A percentile compares a stretch with the other conserved stretches of the same genome.
Evolutionary conservation across 148 eudicot species (phyloP).

Genomic region (Pouteria glomerata): DNA sequence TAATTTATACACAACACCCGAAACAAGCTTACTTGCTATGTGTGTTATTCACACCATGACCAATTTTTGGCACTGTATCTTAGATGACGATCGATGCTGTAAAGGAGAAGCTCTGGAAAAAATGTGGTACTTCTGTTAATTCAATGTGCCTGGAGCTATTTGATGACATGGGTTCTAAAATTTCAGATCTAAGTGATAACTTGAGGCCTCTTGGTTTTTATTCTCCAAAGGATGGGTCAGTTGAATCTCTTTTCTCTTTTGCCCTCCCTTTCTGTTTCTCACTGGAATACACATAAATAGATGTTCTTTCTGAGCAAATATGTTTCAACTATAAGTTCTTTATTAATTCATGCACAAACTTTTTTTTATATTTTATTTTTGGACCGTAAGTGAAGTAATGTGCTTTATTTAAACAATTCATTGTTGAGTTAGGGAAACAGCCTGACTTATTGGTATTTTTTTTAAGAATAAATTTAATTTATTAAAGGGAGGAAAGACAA

Average conservation of each 20-base stretch:
- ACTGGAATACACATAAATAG: background rate
- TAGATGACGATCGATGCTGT: conserved; percentile 86
- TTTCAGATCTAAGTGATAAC: conserved; percentile 55
- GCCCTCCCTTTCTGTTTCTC: background rate
- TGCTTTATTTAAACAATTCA: too few relatives aligned
- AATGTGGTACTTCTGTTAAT: conserved; percentile 79
- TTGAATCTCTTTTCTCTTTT: background rate
- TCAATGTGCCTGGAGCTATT: conserved; percentile 86
- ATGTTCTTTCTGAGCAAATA: too few relatives aligned
- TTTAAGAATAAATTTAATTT: too few relatives aligned
- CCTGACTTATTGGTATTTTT: too few relatives aligned
- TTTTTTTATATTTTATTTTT: too few relatives aligned
- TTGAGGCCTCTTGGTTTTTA: conserved; percentile 67
- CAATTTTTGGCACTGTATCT: background rate
- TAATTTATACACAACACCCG: background rate
- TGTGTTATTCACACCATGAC: background rate
- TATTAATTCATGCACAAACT: too few relatives aligned
- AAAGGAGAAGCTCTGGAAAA: conserved; percentile 93
- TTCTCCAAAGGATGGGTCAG: conserved; percentile 86
- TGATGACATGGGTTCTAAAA: conserved; percentile 63
- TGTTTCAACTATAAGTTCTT: too few relatives aligned
- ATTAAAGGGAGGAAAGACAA: too few relatives aligned
- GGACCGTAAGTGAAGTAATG: too few relatives aligned
- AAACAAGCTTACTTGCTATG: background rate
- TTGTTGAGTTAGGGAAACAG: too few relatives aligned